phyloP scores from a whole-genome alignment of 371 early-diverging fungal species.

The Dipsacomyces acuminosporus region DNA sequence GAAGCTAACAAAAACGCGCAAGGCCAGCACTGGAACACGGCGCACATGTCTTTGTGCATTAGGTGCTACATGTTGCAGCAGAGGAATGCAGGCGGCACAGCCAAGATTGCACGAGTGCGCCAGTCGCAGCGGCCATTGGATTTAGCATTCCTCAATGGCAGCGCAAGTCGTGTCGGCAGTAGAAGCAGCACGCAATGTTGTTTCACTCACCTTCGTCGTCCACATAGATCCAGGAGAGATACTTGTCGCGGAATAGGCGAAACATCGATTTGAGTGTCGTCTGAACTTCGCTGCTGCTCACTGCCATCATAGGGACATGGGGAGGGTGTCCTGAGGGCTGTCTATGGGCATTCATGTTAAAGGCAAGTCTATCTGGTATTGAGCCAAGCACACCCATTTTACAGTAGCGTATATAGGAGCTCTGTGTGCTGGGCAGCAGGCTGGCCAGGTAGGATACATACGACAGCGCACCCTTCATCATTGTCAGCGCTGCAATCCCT shows the following conservation, averaged over 20 bases:
- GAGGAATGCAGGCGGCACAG: too few species aligned
- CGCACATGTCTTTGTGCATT: constrained; percentile 1
- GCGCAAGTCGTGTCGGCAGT: too few species aligned
- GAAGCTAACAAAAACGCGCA: constrained; percentile 20
- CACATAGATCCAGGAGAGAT: constrained; percentile 30
- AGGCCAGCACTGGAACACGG: constrained; percentile 19
- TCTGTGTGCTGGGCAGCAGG: constrained; percentile 13
- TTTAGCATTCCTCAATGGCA: too few species aligned
- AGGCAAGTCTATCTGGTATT: background rate
- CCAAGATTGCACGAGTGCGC: too few species aligned
- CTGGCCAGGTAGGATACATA: constrained; percentile 18
- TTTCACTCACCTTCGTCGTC: too few species aligned
- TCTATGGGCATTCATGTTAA: too few species aligned
- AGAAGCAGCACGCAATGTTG: too few species aligned
- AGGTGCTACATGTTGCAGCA: background rate
- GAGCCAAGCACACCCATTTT: constrained; percentile 10
- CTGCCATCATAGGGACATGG: constrained; percentile 20
- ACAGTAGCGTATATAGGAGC: constrained; percentile 13
- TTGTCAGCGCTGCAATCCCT: constrained; percentile 26
- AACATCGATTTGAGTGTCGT: constrained; percentile 10
- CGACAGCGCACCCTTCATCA: constrained; percentile 16
- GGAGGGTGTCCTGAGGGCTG: constrained; percentile 8
- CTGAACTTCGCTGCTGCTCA: constrained; percentile 6
- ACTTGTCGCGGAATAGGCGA: constrained; percentile 18
- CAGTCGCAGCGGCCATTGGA: too few species aligned